Percentiles rank a stretch among this genome's conserved stretches.
phyloP scores from a whole-genome alignment of 768 basidiomycete species.

The Suillus plorans region DNA sequence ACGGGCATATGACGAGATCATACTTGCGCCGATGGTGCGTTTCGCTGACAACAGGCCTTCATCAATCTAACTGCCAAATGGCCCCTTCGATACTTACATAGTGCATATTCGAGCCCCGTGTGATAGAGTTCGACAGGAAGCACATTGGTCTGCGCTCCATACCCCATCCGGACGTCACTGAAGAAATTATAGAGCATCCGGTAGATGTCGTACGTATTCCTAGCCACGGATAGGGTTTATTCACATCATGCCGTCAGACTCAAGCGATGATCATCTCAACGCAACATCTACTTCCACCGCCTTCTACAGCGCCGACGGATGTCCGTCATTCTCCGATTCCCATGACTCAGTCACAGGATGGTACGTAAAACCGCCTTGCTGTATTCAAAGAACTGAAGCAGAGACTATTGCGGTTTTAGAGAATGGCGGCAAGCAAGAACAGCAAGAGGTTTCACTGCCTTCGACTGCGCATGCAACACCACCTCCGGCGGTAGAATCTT shows the following conservation, averaged over 20 bases:
- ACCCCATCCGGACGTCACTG: constrained; percentile 63
- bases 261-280: constrained; percentile 91
- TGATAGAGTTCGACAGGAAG: constrained; percentile 88
- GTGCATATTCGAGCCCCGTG: constrained; percentile 92
- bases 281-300: constrained; percentile 63
- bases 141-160: constrained; percentile 46
- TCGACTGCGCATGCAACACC: constrained; percentile 33
- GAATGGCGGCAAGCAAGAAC: constrained; percentile 31
- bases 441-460: constrained; percentile 33
- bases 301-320: constrained; percentile 24
- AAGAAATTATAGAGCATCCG: constrained; percentile 66
- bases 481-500: constrained; percentile 18
- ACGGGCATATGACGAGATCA: constrained; percentile 93
- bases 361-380: constrained; percentile 11
- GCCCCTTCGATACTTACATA: constrained; percentile 27
- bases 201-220: constrained; percentile 47
- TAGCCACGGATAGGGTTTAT: neutral
- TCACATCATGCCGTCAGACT: constrained; percentile 50
- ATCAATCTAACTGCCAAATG: neutral
- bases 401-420: constrained; percentile 25
- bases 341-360: constrained; percentile 26
- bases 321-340: constrained; percentile 23
- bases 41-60: neutral
- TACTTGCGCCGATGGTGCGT: constrained; percentile 89
- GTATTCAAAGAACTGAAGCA: constrained; percentile 8